These are phyloP conservation scores for Diphasiastrum complanatum DNA, from an alignment of 83 land plant genomes.

Conservation along the genomic window DNA sequence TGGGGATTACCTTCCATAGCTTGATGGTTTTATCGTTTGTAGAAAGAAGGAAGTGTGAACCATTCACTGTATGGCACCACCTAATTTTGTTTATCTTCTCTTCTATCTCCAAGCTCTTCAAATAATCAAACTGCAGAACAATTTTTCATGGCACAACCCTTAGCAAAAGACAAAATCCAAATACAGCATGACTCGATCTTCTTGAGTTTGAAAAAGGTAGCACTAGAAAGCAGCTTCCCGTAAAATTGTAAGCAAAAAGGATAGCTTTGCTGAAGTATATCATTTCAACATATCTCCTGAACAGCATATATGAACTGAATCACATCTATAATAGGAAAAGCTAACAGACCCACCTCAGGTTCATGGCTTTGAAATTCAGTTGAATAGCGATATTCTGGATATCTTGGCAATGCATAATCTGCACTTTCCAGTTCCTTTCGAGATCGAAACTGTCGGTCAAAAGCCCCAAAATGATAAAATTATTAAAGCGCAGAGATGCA, in stretches of 20 bases:
- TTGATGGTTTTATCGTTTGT: conserved; percentile 64
- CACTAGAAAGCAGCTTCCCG: no score
- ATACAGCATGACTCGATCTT: background rate
- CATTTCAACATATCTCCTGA: background rate
- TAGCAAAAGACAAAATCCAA: background rate
- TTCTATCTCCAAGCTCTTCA: conserved; percentile 61
- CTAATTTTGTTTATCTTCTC: conserved; percentile 59
- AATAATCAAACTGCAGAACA: conserved; percentile 50
- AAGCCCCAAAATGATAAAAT: no score
- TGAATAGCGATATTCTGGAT: conserved; percentile 46
- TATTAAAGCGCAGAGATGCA: no score
- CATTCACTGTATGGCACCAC: conserved; percentile 51
- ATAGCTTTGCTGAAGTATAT: background rate
- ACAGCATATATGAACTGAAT: background rate
- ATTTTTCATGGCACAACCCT: background rate
- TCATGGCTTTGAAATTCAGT: conserved; percentile 77
- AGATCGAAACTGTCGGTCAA: conserved; percentile 34
- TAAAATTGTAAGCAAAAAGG: no score
- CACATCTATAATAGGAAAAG: no score
- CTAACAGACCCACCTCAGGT: conserved; percentile 44
- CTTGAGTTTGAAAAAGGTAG: no score
- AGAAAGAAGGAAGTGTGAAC: conserved; percentile 47
- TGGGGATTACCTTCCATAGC: conserved; percentile 60
- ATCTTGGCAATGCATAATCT: conserved; percentile 43
- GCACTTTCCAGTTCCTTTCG: conserved; percentile 64